Base-by-base conservation (phyloP, 148 eudicot species). In the Simmondsia chinensis region DNA sequence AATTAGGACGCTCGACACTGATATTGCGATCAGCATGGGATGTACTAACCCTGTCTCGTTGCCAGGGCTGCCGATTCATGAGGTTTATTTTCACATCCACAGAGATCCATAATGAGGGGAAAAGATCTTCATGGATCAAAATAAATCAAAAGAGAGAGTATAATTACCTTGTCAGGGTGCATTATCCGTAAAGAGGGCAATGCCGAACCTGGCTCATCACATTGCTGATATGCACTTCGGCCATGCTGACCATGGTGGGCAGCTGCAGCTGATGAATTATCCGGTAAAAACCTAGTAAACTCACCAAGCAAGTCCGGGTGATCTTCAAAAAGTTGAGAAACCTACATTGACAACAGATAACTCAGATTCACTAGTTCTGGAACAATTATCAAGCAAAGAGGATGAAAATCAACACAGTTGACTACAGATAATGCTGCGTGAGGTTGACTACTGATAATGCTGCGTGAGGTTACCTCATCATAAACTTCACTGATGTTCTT, bases 231-330 rank as follows among this genome's bases (percentile, higher is more conserved):
- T 32, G 65, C 30, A 57, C 62, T 74, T 27, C 80, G 78, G 42
- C 57, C 73, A 61, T 62, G 59, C 25, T 72, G 64, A 72, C 75
- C 33, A 33, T 68, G 73, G 26, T 69, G 70, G 24, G 60, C 63
- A 50, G 83, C 49, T 27, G 74, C 66, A 6, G 89, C 38, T 4
- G 80, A 69, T 46, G 97, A 91, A 50, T 74, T 68, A 68, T 85
- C 88, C 2, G 97, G 97, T 53, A 91, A 74, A 55, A 91, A 91
- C 61, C 85, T 77, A n/a, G 80, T 82, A 74, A 91, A 91, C 69
- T 91, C 95, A 4, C 79, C 94, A 13, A 91, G 75, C 63, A 91
- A 69, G 79, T 85, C 97, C 3, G 75, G 71, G 33, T 91, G 97
- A 35, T 79, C 83, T 28, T 59, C 65, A 71, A 91, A 79, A 52